These are phyloP conservation scores for Euryodendron excelsum DNA, from an alignment of 148 eudicot species.

Conservation along the genomic window DNA sequence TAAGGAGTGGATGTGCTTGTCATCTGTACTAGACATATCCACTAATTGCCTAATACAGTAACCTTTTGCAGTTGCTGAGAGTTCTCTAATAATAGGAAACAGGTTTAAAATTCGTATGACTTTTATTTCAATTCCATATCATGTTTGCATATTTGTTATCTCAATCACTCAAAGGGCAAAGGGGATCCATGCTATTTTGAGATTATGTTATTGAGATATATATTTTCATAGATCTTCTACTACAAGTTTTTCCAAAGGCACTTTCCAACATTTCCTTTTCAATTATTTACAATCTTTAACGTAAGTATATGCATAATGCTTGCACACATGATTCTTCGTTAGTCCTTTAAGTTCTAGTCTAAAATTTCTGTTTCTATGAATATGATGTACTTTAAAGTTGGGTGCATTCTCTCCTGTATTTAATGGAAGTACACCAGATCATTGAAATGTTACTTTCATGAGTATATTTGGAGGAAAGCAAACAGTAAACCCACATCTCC, in stretches of 20 bases:
- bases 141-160: background rate
- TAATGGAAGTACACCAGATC: background rate
- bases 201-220: background rate
- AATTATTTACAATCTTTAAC: background rate
- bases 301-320: background rate
- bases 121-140: background rate
- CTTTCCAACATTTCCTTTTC: no score
- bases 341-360: no score
- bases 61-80: background rate
- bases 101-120: background rate
- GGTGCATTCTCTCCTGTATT: background rate
- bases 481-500: background rate
- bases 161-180: background rate
- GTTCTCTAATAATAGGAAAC: background rate
- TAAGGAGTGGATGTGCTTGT: no score
- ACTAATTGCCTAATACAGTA: no score
- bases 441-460: background rate
- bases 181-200: background rate
- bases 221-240: background rate
- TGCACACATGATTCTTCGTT: background rate
- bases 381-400: background rate
- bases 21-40: no score
- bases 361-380: background rate
- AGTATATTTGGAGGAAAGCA: conserved; percentile 3
- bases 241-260: background rate